Conservation (phyloP, 2,329 filamentous ascomycete species). For the Aspergillus costaricaensis region DNA sequence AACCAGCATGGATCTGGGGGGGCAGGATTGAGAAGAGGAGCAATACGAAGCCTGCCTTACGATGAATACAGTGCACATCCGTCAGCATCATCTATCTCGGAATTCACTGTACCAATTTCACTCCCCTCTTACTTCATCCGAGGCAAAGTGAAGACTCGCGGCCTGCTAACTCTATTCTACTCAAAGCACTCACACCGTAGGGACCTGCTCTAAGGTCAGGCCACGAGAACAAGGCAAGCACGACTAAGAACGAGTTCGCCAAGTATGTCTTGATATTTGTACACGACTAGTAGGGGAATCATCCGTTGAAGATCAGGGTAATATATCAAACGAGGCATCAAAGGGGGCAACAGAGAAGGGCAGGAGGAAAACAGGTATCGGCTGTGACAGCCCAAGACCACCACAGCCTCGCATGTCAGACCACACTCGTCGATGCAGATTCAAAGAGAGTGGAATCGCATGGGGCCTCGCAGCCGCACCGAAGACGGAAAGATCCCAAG, state of each 20-base stretch:
- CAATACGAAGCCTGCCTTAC: too few relatives aligned
- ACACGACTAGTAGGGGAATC: constrained; percentile 25
- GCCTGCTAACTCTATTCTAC: background rate
- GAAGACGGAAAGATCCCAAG: background rate
- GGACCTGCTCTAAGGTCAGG: background rate
- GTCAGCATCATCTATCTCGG: too few relatives aligned
- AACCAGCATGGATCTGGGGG: too few relatives aligned
- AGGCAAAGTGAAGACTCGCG: background rate
- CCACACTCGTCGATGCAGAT: background rate
- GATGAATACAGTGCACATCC: too few relatives aligned
- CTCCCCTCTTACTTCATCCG: background rate
- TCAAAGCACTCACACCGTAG: background rate
- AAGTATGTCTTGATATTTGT: constrained; percentile 24
- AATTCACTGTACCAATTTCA: too few relatives aligned
- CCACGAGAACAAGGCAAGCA: background rate
- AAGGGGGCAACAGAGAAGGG: constrained; percentile 1
- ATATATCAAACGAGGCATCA: constrained; percentile 8
- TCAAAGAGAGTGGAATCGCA: background rate
- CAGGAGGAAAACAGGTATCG: background rate
- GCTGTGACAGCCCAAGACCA: background rate
- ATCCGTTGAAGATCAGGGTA: constrained; percentile 20
- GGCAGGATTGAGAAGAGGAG: too few relatives aligned
- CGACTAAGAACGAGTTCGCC: background rate
- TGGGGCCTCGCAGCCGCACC: background rate
- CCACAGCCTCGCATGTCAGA: background rate